Evolutionary conservation across 2,329 filamentous ascomycete genomes (phyloP).

Genomic region (Alternaria sp.): DNA sequence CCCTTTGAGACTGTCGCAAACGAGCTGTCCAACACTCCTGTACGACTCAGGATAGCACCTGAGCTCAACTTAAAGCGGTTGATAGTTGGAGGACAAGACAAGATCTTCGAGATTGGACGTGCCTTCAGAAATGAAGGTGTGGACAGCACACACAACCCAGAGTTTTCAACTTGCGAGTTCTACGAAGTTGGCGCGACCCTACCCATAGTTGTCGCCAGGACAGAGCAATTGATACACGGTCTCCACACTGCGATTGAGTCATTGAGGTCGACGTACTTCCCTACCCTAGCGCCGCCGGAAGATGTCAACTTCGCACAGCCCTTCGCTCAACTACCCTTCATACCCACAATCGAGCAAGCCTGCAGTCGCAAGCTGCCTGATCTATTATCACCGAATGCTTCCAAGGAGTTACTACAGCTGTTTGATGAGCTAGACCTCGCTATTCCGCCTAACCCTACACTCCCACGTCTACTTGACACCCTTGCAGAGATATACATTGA

Average conservation of each 20-base stretch:
- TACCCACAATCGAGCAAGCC: conserved; percentile 76
- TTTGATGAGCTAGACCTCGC: conserved; percentile 61
- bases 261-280: conserved; percentile 54
- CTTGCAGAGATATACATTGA: conserved; percentile 82
- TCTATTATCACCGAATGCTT: conserved; percentile 61
- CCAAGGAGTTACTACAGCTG: conserved; percentile 65
- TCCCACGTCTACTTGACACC: conserved; percentile 79
- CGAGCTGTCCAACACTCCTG: conserved; percentile 73
- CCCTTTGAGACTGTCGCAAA: conserved; percentile 84
- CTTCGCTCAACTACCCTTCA: conserved; percentile 77
- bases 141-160: conserved; percentile 82
- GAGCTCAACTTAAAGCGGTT: conserved; percentile 95
- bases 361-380: conserved; percentile 71
- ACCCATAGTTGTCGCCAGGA: conserved; percentile 75
- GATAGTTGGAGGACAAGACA: conserved; percentile 85
- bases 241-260: conserved; percentile 51
- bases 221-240: conserved; percentile 71
- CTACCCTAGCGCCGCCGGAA: conserved; percentile 53
- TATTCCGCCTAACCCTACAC: conserved; percentile 62
- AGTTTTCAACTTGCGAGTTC: conserved; percentile 98
- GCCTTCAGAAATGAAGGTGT: conserved; percentile 90
- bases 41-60: conserved; percentile 87
- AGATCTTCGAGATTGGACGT: conserved; percentile 91
- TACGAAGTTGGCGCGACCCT: conserved; percentile 87
- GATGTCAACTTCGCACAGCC: conserved; percentile 65